Base-by-base conservation (phyloP, 1,139 yeast genomes). In the Sugiyamaella sp. region DNA sequence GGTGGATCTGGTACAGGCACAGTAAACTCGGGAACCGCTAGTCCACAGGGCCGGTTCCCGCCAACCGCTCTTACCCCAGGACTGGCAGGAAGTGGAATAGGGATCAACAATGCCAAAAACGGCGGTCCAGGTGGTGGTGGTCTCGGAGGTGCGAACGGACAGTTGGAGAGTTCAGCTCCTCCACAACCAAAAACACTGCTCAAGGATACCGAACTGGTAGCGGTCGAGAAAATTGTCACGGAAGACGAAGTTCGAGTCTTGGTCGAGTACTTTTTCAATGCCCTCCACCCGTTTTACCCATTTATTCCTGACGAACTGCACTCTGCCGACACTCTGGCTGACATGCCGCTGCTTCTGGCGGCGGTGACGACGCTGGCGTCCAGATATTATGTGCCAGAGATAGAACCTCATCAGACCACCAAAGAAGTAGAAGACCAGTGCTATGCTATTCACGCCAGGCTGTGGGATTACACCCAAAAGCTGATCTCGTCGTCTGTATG, bases 201-300 rank as follows among this genome's bases (percentile, higher is more conserved):
- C 22, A 71, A 81, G 0, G 84, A 80, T 58, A 80, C 86, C 48
- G 89, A 85, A 49, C 84, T 86, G 61, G 84, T 89, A 51, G 85
- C 85, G 1, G 73, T 74, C n/a, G 65, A 74, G 38, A 82, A 83
- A n/a, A 76, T 87, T 48, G 66, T 90, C 16, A 76, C 86, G 0
- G 90, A 81, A 60, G 70, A 66, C 0, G 96, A 89, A 65, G 95
- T 96, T 0, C 79, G 77, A 53, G 70, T 74, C 49, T 72, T 89
- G 33, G 80, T 89, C 27, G 74, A 79, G 45, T 73, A 84, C 51
- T 91, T 88, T 68, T 89, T 89, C 67, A 71, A 81, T 8, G 82
- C 89, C 2, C 80, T 91, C 83, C 95, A 89, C 67, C 97, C 97
- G 1, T 91, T 84, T 67, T 90, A 86, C 70, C 97, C 97, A 0